Evolutionary conservation across 1,139 yeast genomes (phyloP).

Genomic region (Scheffersomyces illinoinensis): DNA sequence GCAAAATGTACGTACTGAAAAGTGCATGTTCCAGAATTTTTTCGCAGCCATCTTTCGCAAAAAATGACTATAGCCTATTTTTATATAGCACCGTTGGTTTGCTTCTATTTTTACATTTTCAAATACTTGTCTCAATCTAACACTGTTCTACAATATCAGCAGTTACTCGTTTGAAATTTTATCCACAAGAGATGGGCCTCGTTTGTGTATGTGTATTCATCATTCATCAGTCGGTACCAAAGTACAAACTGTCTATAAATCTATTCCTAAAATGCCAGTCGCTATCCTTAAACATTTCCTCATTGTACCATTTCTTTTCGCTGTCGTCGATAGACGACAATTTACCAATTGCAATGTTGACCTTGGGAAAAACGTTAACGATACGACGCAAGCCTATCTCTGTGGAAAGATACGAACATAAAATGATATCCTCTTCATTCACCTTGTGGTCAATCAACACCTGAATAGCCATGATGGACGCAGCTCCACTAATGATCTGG

Average conservation of each 20-base stretch:
- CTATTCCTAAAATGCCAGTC: slow-evolving; percentile 69
- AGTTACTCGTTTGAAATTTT: background rate
- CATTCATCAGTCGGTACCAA: slow-evolving; percentile 56
- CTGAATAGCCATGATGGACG: slow-evolving; percentile 91
- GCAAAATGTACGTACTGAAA: too few species aligned
- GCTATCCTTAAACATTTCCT: slow-evolving; percentile 40
- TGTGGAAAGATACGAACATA: slow-evolving; percentile 75
- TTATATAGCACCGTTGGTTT: background rate
- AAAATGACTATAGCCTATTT: background rate
- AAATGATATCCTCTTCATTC: slow-evolving; percentile 58
- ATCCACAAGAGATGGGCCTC: background rate
- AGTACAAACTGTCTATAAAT: slow-evolving; percentile 76
- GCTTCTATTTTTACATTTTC: background rate
- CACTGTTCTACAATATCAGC: background rate
- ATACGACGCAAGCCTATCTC: slow-evolving; percentile 80
- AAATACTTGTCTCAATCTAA: background rate
- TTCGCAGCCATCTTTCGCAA: background rate
- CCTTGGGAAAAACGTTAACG: slow-evolving; percentile 67
- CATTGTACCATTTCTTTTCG: slow-evolving; percentile 27
- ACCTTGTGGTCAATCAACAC: slow-evolving; percentile 83
- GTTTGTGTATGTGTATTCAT: background rate
- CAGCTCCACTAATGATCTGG: slow-evolving; percentile 90
- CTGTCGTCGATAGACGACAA: slow-evolving; percentile 45
- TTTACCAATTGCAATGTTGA: slow-evolving; percentile 70
- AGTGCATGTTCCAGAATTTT: background rate